Base-by-base conservation (phyloP, 805 yeast species). In the Schwanniomyces occidentalis region DNA sequence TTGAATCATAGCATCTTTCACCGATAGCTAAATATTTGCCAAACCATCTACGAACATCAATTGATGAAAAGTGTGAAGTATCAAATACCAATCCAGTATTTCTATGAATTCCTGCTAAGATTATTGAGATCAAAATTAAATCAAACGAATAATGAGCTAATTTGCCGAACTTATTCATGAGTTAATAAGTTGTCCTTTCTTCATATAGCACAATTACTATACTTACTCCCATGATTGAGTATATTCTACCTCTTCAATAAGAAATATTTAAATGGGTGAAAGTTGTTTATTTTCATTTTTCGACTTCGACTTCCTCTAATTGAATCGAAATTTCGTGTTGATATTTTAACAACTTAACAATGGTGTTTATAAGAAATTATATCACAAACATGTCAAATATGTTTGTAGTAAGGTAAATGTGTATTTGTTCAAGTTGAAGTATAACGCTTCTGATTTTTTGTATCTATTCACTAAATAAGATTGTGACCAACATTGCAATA, bases 51-150 rank as follows among this genome's bases (percentile, higher is more conserved):
- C 78, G 63, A 44, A 73, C 46, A 38, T 60, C 60, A 41, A 56
- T 50, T 42, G 81, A 71, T 13, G 78, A 77, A 35, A 78, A 68
- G 33, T 60, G 54, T 20, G 65, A 51, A 6, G 81, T 68, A 54
- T 77, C 69, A 58, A 80, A 56, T 41, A 74, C 75, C 30, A 81
- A 67, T 0, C 97, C 97, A 0, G 96, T 85, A 42, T 85, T 80
- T 42, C 88, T 75, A 55, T 87, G 83, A 34, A 90, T 73, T 3
- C 95, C 95, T 0, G 97, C 96, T 27, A 91, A 65, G 9, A 90
- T 69, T 56, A 93, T 78, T 2, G 96, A 85, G 6, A 87, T 65
- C 38, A 90, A 67, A 3, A 90, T 77, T 43, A 89, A 71, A 54
- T 90, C 97, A 37, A 88, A 51, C 0, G 91, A 76, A 48, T 78